These are phyloP conservation scores for Aspergillus fumigatus DNA, from an alignment of 2,329 filamentous ascomycete species.

Conservation along the genomic window DNA sequence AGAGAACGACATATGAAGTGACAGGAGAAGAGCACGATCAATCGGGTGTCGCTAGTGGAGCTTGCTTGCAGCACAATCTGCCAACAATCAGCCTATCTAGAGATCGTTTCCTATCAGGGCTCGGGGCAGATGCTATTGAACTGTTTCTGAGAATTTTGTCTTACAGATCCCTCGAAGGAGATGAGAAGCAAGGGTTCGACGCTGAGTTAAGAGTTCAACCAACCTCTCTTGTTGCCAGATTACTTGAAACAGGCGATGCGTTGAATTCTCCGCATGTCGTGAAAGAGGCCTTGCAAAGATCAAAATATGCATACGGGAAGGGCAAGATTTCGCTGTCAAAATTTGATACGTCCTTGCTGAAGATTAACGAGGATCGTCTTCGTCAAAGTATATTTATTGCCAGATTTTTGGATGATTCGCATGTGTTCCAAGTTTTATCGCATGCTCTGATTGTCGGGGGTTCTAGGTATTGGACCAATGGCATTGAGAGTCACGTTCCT, in stretches of 20 bases:
- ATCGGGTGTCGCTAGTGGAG: not conserved
- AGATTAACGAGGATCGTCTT: constrained; percentile 34
- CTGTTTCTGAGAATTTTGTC: constrained; percentile 31
- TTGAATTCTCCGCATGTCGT: constrained; percentile 32
- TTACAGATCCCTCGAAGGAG: constrained; percentile 21
- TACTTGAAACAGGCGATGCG: constrained; percentile 30
- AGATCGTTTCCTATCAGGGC: constrained; percentile 21
- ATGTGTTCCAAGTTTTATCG: constrained; percentile 26
- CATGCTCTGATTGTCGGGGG: constrained; percentile 35
- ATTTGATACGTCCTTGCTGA: constrained; percentile 24
- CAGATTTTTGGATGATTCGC: constrained; percentile 24
- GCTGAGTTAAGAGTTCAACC: constrained; percentile 23
- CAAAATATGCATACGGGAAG: constrained; percentile 29
- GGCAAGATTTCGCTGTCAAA: constrained; percentile 20
- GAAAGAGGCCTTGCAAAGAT: constrained; percentile 16
- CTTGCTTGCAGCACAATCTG: constrained; percentile 5
- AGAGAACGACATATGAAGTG: not conserved
- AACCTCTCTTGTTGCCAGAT: constrained; percentile 27
- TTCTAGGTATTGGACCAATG: constrained; percentile 33
- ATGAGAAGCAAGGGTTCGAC: constrained; percentile 16
- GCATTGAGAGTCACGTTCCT: constrained; percentile 19
- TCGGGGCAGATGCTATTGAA: constrained; percentile 30
- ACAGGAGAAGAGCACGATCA: not conserved
- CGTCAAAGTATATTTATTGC: constrained; percentile 39
- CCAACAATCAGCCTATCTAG: constrained; percentile 27